Evolutionary conservation across 352 stramenopile species (phyloP).

Genomic region (Poterioochromonas sp.): DNA sequence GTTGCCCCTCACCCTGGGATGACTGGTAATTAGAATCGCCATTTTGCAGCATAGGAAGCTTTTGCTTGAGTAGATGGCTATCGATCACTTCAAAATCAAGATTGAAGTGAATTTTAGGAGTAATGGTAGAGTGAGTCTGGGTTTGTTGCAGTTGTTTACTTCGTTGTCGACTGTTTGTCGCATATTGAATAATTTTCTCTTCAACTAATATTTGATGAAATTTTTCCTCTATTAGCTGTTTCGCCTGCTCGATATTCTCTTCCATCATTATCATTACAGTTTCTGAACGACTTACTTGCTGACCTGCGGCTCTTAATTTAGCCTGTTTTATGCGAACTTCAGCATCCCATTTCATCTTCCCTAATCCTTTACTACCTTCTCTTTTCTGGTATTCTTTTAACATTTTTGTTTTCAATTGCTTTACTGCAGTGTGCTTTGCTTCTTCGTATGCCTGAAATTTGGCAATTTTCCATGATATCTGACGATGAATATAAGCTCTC

Average conservation of each 20-base stretch:
- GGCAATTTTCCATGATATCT: slow-evolving; percentile 57
- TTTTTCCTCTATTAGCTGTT: slow-evolving; percentile 9
- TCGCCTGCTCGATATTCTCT: not conserved
- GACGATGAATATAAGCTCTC: slow-evolving; percentile 59
- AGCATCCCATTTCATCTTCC: slow-evolving; percentile 83
- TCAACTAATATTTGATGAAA: slow-evolving; percentile 8
- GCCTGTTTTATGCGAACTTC: slow-evolving; percentile 82
- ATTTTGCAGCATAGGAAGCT: too few relatives aligned
- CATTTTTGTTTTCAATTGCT: slow-evolving; percentile 53
- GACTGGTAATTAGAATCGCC: too few relatives aligned
- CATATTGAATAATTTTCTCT: not conserved
- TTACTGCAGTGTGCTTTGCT: slow-evolving; percentile 61
- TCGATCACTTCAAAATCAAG: too few relatives aligned
- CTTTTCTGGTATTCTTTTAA: slow-evolving; percentile 62
- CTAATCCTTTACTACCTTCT: slow-evolving; percentile 60
- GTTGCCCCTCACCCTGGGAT: too few relatives aligned
- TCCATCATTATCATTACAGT: slow-evolving; percentile 24
- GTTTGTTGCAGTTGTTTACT: not conserved
- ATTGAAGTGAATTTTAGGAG: too few relatives aligned
- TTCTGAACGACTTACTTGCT: not conserved
- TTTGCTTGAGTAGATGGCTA: too few relatives aligned
- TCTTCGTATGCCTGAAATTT: slow-evolving; percentile 78
- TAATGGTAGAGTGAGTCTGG: too few relatives aligned
- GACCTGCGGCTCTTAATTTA: slow-evolving; percentile 58
- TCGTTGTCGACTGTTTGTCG: not conserved